Percentiles rank a stretch among this genome's conserved stretches.
These are phyloP conservation scores for Pseudozyma sp. DNA, from an alignment of 1,284 basidiomycete genomes.

Conservation along the genomic window DNA sequence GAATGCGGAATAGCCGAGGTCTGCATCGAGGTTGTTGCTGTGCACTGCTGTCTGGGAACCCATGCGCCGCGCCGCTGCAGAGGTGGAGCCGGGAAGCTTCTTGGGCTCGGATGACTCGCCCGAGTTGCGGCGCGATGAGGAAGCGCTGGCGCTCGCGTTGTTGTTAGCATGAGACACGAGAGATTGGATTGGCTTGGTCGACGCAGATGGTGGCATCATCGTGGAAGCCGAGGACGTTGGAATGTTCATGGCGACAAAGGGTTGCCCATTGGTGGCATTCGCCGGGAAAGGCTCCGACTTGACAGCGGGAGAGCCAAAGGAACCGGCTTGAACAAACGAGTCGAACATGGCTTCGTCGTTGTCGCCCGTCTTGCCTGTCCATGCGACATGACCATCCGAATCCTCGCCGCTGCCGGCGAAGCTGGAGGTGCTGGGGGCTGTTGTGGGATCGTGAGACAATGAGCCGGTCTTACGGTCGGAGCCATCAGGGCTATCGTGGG, in stretches of 20 bases:
- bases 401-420: slow-evolving; percentile 48
- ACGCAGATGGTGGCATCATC: slow-evolving; percentile 41
- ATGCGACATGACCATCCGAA: slow-evolving; percentile 37
- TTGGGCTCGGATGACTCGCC: slow-evolving; percentile 43
- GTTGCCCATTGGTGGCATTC: slow-evolving; percentile 21
- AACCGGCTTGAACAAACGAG: slow-evolving; percentile 58
- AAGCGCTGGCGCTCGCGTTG: slow-evolving; percentile 23
- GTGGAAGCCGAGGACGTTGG: slow-evolving; percentile 15
- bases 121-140: slow-evolving; percentile 53
- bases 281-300: slow-evolving; percentile 16
- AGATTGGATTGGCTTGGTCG: slow-evolving; percentile 7
- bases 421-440: slow-evolving; percentile 22
- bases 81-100: slow-evolving; percentile 24
- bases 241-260: slow-evolving; percentile 38
- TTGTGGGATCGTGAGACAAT: slow-evolving; percentile 6
- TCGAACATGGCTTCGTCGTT: slow-evolving; percentile 65
- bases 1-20: slow-evolving; percentile 57
- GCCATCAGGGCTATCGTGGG: slow-evolving; percentile 40
- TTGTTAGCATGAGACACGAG: slow-evolving; percentile 2
- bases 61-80: slow-evolving; percentile 22
- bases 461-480: slow-evolving; percentile 49
- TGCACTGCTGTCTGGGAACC: slow-evolving; percentile 49
- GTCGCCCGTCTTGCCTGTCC: slow-evolving; percentile 34
- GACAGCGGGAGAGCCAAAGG: slow-evolving; percentile 48
- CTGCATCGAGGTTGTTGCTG: slow-evolving; percentile 59